phyloP scores from a whole-genome alignment of 1,139 yeast species.

The Pichia sorboxylosa region DNA sequence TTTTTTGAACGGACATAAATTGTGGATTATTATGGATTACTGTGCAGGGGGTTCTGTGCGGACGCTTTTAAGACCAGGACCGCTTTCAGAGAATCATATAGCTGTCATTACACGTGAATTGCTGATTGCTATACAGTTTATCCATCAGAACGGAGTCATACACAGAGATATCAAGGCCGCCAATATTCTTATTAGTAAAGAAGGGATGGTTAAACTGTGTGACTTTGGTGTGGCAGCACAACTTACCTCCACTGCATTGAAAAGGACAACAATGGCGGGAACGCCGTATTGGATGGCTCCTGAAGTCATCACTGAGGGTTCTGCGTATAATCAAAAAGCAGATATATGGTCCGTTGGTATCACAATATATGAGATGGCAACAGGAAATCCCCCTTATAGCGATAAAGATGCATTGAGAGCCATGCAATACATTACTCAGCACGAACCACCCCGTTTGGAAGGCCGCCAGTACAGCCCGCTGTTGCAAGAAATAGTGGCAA shows the following conservation, averaged over 20 bases:
- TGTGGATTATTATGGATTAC: conserved; percentile 97
- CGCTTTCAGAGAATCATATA: conserved; percentile 72
- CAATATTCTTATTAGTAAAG: conserved; percentile 77
- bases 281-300: conserved; percentile 99
- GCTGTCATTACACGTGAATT: conserved; percentile 77
- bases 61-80: conserved; percentile 78
- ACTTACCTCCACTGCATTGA: conserved; percentile 60
- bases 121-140: conserved; percentile 63
- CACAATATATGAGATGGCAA: conserved; percentile 86
- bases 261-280: conserved; percentile 94
- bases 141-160: conserved; percentile 83
- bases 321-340: conserved; percentile 66
- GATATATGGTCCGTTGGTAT: conserved; percentile 97
- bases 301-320: conserved; percentile 89
- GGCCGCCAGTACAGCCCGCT: conserved; percentile 71
- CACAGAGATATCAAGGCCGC: conserved; percentile 97
- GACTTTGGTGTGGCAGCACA: conserved; percentile 99
- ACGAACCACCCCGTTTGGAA: conserved; percentile 88
- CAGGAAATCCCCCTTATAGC: conserved; percentile 95
- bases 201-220: conserved; percentile 83
- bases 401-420: conserved; percentile 94
- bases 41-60: conserved; percentile 96
- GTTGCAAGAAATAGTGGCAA: conserved; percentile 79
- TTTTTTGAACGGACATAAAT: conserved; percentile 69
- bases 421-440: conserved; percentile 84